Evolutionary conservation across 495 filamentous ascomycete species (phyloP).

Genomic region (Neurospora discreta): DNA sequence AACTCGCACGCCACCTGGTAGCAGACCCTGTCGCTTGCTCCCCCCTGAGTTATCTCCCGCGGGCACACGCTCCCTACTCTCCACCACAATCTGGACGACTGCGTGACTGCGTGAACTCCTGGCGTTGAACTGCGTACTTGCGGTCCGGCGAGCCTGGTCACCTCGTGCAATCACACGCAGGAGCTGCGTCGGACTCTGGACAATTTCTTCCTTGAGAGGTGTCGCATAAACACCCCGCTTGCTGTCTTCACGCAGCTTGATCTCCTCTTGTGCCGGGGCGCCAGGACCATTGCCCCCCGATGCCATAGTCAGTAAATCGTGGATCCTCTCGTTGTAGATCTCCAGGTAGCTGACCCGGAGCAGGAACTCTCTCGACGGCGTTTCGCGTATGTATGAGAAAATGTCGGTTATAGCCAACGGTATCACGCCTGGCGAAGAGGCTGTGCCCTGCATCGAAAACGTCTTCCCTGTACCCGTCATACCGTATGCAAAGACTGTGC

Average conservation of each 20-base stretch:
- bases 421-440: constrained; percentile 93
- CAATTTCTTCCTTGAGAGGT: constrained; percentile 94
- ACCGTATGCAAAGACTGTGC: constrained; percentile 96
- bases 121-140: constrained; percentile 91
- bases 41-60: constrained; percentile 29
- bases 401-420: constrained; percentile 96
- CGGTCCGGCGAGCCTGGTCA: constrained; percentile 78
- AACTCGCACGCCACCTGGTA: constrained; percentile 86
- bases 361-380: constrained; percentile 85
- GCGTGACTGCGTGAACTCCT: constrained; percentile 95
- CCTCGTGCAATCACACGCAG: constrained; percentile 90
- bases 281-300: constrained; percentile 32
- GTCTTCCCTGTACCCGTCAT: constrained; percentile 99
- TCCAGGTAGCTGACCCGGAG: constrained; percentile 96
- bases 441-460: constrained; percentile 98
- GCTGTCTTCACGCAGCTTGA: constrained; percentile 90
- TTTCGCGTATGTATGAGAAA: constrained; percentile 97
- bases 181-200: constrained; percentile 92
- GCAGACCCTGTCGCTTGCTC: constrained; percentile 61
- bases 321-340: constrained; percentile 97
- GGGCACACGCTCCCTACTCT: constrained; percentile 79
- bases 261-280: constrained; percentile 61
- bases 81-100: constrained; percentile 96
- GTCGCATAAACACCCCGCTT: constrained; percentile 95
- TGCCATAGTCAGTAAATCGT: constrained; percentile 78